Percentiles rank a stretch among this genome's conserved stretches.
phyloP scores from a whole-genome alignment of 805 yeast species.

The Candida berthetii region DNA sequence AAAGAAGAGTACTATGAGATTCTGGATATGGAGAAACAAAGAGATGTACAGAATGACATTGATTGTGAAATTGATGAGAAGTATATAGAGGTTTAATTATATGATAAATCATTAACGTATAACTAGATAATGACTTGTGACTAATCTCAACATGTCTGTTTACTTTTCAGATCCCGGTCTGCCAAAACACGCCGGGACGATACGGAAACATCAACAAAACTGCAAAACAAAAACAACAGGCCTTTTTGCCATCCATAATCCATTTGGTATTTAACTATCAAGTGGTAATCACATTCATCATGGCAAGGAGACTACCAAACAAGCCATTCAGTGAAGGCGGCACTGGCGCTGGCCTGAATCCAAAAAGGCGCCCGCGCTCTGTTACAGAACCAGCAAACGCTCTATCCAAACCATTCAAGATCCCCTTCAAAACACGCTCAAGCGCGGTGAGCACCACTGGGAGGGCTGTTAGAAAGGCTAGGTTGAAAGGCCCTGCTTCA shows the following conservation, averaged over 20 bases:
- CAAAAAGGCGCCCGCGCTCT: constrained; percentile 46
- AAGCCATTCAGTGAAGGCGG: constrained; percentile 47
- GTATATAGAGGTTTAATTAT: constrained; percentile 11
- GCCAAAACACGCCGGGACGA: too few species aligned
- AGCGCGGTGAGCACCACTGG: constrained; percentile 14
- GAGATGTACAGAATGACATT: constrained; percentile 20
- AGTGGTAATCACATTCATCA: too few species aligned
- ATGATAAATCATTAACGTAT: too few species aligned
- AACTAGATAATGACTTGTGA: too few species aligned
- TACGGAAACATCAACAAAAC: too few species aligned
- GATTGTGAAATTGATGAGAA: constrained; percentile 24
- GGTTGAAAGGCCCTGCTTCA: constrained; percentile 30
- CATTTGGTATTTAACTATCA: too few species aligned
- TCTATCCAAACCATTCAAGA: constrained; percentile 61
- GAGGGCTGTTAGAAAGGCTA: constrained; percentile 20
- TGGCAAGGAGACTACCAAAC: constrained; percentile 35
- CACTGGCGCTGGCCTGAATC: constrained; percentile 64
- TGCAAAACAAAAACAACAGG: too few species aligned
- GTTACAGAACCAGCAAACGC: constrained; percentile 44
- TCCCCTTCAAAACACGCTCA: constrained; percentile 43
- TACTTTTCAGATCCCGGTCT: too few species aligned
- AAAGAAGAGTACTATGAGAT: constrained; percentile 34
- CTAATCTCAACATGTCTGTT: too few species aligned
- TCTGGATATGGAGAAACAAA: constrained; percentile 26
- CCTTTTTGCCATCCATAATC: too few species aligned